Evolutionary conservation across 2,329 filamentous ascomycete genomes (phyloP).

Genomic region (Nemania abortiva): DNA sequence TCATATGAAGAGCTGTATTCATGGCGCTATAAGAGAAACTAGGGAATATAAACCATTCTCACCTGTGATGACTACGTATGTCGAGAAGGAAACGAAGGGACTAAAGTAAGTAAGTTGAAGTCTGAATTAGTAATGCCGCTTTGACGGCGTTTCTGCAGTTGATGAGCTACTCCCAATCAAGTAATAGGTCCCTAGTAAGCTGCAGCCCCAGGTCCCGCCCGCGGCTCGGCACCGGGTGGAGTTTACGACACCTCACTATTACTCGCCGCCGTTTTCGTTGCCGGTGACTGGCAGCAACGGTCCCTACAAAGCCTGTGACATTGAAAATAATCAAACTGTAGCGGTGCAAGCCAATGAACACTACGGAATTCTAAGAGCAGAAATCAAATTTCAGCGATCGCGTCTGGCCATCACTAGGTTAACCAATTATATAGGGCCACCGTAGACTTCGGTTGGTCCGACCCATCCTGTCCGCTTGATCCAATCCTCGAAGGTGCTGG

Average conservation of each 20-base stretch:
- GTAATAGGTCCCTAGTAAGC: constrained; percentile 30
- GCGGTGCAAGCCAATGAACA: neutral
- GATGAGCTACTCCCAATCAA: constrained; percentile 26
- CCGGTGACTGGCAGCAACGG: constrained; percentile 2
- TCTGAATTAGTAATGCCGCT: constrained; percentile 2
- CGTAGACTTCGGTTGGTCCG: constrained; percentile 26
- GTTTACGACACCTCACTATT: constrained; percentile 2
- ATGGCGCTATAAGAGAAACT: constrained; percentile 6
- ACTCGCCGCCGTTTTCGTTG: constrained; percentile 8
- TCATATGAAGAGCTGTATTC: constrained; percentile 11
- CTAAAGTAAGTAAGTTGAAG: neutral
- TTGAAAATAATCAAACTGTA: neutral
- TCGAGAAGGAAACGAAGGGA: constrained; percentile 10
- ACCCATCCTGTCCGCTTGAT: constrained; percentile 30
- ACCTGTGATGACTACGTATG: constrained; percentile 2
- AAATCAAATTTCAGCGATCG: neutral
- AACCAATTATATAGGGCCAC: constrained; percentile 12
- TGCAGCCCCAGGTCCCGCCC: constrained; percentile 19
- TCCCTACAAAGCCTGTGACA: neutral
- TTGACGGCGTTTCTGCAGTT: neutral
- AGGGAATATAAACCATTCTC: neutral
- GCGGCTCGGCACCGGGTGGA: constrained; percentile 4
- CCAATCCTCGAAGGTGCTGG: constrained; percentile 33
- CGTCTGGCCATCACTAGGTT: neutral
- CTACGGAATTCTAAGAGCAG: neutral